Base-by-base conservation (phyloP, 2,329 filamentous ascomycete genomes). In the Meredithiella fracta region DNA sequence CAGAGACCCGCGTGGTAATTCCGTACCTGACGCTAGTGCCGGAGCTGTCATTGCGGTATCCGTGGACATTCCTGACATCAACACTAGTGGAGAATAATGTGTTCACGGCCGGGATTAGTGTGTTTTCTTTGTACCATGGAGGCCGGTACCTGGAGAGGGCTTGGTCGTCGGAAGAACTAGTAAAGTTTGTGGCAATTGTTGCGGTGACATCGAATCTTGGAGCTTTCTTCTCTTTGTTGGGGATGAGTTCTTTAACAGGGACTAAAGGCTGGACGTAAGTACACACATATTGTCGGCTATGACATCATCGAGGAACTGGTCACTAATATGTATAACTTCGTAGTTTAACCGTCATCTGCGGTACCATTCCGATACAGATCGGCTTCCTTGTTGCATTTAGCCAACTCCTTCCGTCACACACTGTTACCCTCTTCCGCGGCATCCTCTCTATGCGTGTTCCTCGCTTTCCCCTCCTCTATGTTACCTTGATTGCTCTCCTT, bases 311-410 rank as follows among this genome's bases (percentile, higher is more conserved):
- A n/a, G n/a, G n/a, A n/a, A n/a, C n/a, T n/a, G n/a, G n/a, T n/a
- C n/a, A n/a, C n/a, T n/a, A n/a, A n/a, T n/a, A n/a, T n/a, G n/a
- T n/a, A n/a, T n/a, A n/a, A n/a, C n/a, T n/a, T n/a, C 56, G 14
- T 64, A 92, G 85, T 54, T 70, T 86, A 50, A 89, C 85, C 49
- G 83, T 86, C 60, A 86, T 97, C 65, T 86, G 86, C 62, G 92
- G 92, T 62, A 90, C 89, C 56, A 83, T 95, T 60, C 82, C 90
- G 15, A 75, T 96, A 58, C 91, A 96, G 68, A 89, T 92, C 50
- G 83, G 86, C 60, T 97, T 97, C 72, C 85, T 98, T 60, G 87
- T 97, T 63, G 87, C 91, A 55, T 95, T 97, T 71, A 97, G 94
- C 71, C 92, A 98, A 70, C 86, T 98, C 52, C 85, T 97, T 37